Percentiles rank a stretch among this genome's conserved stretches.
Evolutionary conservation across 306 rosid species (phyloP).

Genomic region (Albizia julibrissin): DNA sequence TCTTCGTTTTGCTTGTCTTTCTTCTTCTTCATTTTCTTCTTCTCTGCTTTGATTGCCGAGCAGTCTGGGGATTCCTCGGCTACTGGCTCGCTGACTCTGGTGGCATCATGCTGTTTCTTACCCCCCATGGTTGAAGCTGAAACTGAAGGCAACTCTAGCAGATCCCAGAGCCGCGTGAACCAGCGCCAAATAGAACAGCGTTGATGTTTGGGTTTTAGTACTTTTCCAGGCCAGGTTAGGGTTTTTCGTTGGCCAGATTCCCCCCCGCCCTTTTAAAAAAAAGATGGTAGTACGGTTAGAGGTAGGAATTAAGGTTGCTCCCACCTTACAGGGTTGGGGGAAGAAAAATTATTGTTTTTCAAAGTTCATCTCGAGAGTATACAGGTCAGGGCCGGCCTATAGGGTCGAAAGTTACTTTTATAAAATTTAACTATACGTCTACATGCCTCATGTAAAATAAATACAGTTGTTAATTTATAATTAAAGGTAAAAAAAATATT

Average conservation of each 20-base stretch:
- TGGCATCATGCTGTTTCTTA: conserved; percentile 50
- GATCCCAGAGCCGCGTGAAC: conserved; percentile 27
- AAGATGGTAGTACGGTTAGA: too few relatives aligned
- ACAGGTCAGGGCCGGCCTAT: too few relatives aligned
- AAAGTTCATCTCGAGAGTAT: too few relatives aligned
- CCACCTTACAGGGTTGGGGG: too few relatives aligned
- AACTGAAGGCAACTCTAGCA: neutral
- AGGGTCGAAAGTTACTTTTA: too few relatives aligned
- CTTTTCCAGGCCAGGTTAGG: conserved; percentile 39
- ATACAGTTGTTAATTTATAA: too few relatives aligned
- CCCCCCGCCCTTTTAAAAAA: too few relatives aligned
- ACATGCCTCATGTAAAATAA: too few relatives aligned
- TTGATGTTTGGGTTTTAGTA: conserved; percentile 4
- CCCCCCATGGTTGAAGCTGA: conserved; percentile 67
- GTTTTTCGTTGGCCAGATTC: conserved; percentile 49
- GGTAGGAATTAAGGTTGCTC: too few relatives aligned
- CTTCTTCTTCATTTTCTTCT: conserved; percentile 53
- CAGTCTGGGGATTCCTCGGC: conserved; percentile 33
- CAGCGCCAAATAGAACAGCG: conserved; percentile 8
- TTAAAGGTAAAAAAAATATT: too few relatives aligned
- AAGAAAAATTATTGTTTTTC: too few relatives aligned
- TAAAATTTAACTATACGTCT: too few relatives aligned
- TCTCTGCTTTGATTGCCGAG: conserved; percentile 46
- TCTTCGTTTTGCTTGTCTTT: conserved; percentile 36
- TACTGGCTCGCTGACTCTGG: conserved; percentile 41